phyloP scores from a whole-genome alignment of 2,329 filamentous ascomycete species.

The Davidsoniella australis region DNA sequence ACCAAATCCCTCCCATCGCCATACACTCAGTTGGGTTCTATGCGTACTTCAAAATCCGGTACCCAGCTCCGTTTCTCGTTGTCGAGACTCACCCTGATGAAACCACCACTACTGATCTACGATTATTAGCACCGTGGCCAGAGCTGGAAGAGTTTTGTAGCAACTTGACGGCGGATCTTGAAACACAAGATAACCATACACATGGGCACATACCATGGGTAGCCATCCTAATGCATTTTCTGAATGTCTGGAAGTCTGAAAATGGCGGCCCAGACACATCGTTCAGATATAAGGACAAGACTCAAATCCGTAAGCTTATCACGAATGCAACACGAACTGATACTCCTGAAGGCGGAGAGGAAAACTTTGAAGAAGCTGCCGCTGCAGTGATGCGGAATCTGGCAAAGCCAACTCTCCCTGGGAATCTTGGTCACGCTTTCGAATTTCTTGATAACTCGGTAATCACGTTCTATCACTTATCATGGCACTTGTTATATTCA shows the following conservation, averaged over 20 bases:
- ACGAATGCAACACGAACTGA: slow-evolving; percentile 48
- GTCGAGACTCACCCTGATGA: slow-evolving; percentile 92
- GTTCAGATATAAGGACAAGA: slow-evolving; percentile 60
- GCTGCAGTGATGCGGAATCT: slow-evolving; percentile 80
- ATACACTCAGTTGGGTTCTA: slow-evolving; percentile 87
- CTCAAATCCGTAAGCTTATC: slow-evolving; percentile 58
- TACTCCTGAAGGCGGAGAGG: slow-evolving; percentile 73
- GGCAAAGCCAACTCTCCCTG: slow-evolving; percentile 47
- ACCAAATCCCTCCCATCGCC: slow-evolving; percentile 59
- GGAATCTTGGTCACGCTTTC: slow-evolving; percentile 62
- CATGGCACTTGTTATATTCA: not conserved
- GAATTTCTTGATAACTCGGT: slow-evolving; percentile 1
- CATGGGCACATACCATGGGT: slow-evolving; percentile 89
- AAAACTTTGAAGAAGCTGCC: slow-evolving; percentile 90
- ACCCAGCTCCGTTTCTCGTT: slow-evolving; percentile 71
- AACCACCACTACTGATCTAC: slow-evolving; percentile 67
- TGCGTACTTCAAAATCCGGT: slow-evolving; percentile 64
- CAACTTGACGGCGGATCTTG: slow-evolving; percentile 51
- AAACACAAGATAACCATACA: slow-evolving; percentile 55
- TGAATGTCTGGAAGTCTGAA: slow-evolving; percentile 59
- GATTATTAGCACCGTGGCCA: slow-evolving; percentile 71
- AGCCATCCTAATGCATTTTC: slow-evolving; percentile 62
- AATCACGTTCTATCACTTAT: not conserved
- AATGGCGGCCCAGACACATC: slow-evolving; percentile 49
- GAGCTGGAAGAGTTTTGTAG: slow-evolving; percentile 54